A percentile compares a stretch with the other conserved stretches of the same genome.
phyloP scores from a whole-genome alignment of 2,329 filamentous ascomycete genomes.

The Xylariaceae sp. region DNA sequence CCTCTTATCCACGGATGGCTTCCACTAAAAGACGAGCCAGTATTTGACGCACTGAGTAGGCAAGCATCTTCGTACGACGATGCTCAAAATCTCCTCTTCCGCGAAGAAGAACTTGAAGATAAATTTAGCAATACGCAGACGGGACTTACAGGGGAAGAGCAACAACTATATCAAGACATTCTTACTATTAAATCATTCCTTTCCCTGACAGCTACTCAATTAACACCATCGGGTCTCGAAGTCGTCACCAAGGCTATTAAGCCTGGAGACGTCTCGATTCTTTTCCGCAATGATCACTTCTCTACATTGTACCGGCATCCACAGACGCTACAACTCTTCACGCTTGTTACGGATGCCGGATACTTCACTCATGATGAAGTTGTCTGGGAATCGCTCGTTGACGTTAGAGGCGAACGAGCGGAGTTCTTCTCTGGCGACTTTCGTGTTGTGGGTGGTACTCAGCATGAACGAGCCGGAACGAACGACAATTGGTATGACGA shows the following conservation, averaged over 20 bases:
- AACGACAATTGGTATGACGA: slow-evolving; percentile 28
- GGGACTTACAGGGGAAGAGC: slow-evolving; percentile 74
- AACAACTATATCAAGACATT: slow-evolving; percentile 82
- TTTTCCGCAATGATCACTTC: slow-evolving; percentile 98
- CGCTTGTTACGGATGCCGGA: slow-evolving; percentile 89
- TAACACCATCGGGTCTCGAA: slow-evolving; percentile 81
- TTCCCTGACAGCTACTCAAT: slow-evolving; percentile 79
- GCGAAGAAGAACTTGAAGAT: slow-evolving; percentile 84
- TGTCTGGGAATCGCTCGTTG: slow-evolving; percentile 92
- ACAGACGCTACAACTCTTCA: slow-evolving; percentile 74
- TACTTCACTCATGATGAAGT: slow-evolving; percentile 88
- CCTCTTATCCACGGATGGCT: slow-evolving; percentile 95
- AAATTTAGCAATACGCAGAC: slow-evolving; percentile 66
- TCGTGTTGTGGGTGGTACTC: slow-evolving; percentile 72
- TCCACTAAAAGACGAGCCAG: slow-evolving; percentile 69
- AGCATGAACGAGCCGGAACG: slow-evolving; percentile 28
- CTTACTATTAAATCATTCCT: slow-evolving; percentile 84
- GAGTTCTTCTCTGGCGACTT: slow-evolving; percentile 94
- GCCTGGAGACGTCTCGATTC: slow-evolving; percentile 82
- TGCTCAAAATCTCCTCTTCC: slow-evolving; percentile 85
- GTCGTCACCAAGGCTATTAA: slow-evolving; percentile 72
- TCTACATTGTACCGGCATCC: slow-evolving; percentile 92
- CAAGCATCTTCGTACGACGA: slow-evolving; percentile 89
- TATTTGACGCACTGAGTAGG: slow-evolving; percentile 72
- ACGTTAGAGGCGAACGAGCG: slow-evolving; percentile 81